Evolutionary conservation across 768 basidiomycete genomes (phyloP).

Genomic region (Udeniomyces megalosporus): DNA sequence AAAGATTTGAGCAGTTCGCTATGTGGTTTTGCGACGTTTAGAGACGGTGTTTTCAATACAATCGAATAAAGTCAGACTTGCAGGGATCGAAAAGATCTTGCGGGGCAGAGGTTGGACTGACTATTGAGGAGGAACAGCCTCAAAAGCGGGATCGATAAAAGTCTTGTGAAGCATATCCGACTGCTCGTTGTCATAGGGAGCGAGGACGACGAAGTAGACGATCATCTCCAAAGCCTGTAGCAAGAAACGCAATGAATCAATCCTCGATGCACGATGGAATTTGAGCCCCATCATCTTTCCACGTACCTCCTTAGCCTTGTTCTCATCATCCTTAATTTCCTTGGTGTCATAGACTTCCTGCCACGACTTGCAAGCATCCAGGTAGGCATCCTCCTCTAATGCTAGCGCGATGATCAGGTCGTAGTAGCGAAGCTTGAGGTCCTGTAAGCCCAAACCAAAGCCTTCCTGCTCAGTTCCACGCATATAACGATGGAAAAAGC

Average conservation of each 20-base stretch:
- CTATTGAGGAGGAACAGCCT: constrained; percentile 72
- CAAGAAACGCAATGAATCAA: neutral
- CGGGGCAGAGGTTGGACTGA: constrained; percentile 36
- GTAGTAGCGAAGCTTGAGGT: constrained; percentile 88
- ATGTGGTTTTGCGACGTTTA: constrained; percentile 51
- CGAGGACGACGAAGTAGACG: constrained; percentile 81
- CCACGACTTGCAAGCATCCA: constrained; percentile 89
- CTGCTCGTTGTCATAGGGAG: constrained; percentile 91
- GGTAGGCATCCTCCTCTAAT: constrained; percentile 63
- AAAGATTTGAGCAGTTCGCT: constrained; percentile 31
- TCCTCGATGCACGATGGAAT: no score
- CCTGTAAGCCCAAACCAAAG: constrained; percentile 37
- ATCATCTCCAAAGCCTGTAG: constrained; percentile 78
- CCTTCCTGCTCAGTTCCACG: neutral
- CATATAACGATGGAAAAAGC: neutral
- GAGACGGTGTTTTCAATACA: no score
- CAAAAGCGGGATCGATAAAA: constrained; percentile 56
- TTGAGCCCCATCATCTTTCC: no score
- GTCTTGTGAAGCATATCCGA: constrained; percentile 89
- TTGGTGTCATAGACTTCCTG: constrained; percentile 96
- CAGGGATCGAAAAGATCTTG: no score
- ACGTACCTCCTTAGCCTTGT: constrained; percentile 27
- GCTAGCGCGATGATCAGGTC: constrained; percentile 93
- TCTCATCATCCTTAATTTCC: constrained; percentile 68
- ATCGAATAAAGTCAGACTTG: no score